A percentile compares a stretch with the other conserved stretches of the same genome.
phyloP scores from a whole-genome alignment of 2,329 filamentous ascomycete species.

The Cytospora chrysosperma region DNA sequence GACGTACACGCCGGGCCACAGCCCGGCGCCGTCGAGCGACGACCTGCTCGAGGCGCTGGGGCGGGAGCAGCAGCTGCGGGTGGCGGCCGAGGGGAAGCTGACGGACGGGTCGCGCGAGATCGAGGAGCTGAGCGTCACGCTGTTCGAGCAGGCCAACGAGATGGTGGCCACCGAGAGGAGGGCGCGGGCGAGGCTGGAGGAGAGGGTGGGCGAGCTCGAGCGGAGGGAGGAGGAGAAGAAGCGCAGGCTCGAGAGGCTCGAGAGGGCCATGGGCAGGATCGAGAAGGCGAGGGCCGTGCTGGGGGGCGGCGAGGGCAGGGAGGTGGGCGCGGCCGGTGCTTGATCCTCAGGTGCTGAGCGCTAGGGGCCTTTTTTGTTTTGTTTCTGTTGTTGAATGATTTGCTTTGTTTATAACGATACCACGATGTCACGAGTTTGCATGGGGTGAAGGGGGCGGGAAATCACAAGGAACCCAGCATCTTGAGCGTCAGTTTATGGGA shows the following conservation, averaged over 20 bases:
- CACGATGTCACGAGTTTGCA: constrained; percentile 13
- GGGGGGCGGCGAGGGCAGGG: constrained; percentile 31
- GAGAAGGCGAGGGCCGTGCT: constrained; percentile 67
- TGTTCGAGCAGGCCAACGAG: constrained; percentile 83
- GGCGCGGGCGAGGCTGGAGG: constrained; percentile 69
- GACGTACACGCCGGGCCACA: constrained; percentile 16
- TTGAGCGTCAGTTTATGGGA: not conserved
- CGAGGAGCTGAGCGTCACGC: constrained; percentile 71
- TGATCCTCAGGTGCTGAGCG: not conserved
- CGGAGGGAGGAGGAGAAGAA: constrained; percentile 68
- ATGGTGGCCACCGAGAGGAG: constrained; percentile 79
- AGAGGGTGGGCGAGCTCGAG: constrained; percentile 67
- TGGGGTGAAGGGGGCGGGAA: not conserved
- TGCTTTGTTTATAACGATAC: constrained; percentile 6
- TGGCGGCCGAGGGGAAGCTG: constrained; percentile 67
- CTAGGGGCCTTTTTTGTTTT: constrained; percentile 1
- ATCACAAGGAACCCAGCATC: not conserved
- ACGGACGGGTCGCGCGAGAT: constrained; percentile 68
- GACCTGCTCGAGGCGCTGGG: constrained; percentile 64
- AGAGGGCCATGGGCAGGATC: constrained; percentile 68
- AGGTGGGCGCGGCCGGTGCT: constrained; percentile 15
- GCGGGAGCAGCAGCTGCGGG: constrained; percentile 65
- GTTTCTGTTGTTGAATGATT: no score
- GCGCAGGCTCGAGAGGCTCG: constrained; percentile 65
- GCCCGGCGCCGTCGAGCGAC: constrained; percentile 34